Percentiles rank a stretch among this genome's conserved stretches.
phyloP scores from a whole-genome alignment of 805 yeast species.

The Cephaloascus fragrans region DNA sequence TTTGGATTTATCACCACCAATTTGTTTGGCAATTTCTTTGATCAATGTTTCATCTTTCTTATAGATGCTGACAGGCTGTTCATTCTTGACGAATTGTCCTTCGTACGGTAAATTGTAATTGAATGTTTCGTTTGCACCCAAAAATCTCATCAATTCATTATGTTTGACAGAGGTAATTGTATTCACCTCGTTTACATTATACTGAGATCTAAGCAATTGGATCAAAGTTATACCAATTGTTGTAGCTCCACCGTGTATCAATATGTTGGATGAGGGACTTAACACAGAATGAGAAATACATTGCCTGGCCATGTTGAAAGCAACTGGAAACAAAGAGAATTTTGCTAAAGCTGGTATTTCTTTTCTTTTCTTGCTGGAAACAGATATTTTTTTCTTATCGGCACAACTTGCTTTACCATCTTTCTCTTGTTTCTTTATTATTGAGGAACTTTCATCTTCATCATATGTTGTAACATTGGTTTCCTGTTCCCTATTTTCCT shows the following conservation, averaged over 20 bases:
- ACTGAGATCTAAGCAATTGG: slow-evolving; percentile 14
- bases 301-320: slow-evolving; percentile 27
- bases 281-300: slow-evolving; percentile 15
- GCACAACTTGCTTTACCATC: background rate
- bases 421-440: background rate
- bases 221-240: slow-evolving; percentile 23
- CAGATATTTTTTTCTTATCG: too few species aligned
- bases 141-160: background rate
- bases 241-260: slow-evolving; percentile 35
- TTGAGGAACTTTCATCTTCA: background rate
- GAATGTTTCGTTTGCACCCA: background rate
- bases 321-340: slow-evolving; percentile 19
- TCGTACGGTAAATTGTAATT: background rate
- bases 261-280: slow-evolving; percentile 6
- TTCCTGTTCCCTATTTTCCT: background rate
- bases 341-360: slow-evolving; percentile 22
- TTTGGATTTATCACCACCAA: background rate
- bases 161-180: background rate
- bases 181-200: background rate
- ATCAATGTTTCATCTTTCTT: background rate
- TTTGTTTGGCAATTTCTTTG: background rate
- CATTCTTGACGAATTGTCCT: background rate
- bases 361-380: background rate
- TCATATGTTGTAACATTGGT: too few species aligned
- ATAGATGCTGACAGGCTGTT: background rate